Evolutionary conservation across 768 basidiomycete genomes (phyloP), one percentile per base, ranked within the genome.

Genomic region (Chiua virens): DNA sequence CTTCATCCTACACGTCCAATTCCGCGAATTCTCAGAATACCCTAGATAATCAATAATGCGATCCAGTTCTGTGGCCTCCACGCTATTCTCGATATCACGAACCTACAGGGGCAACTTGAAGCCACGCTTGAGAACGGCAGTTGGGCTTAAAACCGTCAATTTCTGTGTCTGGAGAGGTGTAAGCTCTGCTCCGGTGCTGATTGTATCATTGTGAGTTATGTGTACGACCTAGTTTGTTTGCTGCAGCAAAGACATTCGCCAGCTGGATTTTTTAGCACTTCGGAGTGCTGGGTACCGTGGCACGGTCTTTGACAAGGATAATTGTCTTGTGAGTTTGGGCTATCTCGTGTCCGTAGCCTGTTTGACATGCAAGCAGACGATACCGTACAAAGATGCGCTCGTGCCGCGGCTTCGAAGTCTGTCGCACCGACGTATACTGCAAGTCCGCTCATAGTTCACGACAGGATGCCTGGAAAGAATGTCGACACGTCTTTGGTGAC

Each of bases 231-330:
- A 43, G 11, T 43, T 27, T 42, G 48, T 53, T 62, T 21, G 52
- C 41, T 54, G 56, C 73, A 86, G 85, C 65, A 77, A 53, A 89
- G 91, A 91, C 65, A 91, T 95, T 60, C 88, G 90, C 76, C 79
- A 86, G 57, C 76, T 95, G 61, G 82, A 95, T 69, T 93, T 92
- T 75, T 58, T 59, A 9, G 83, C 83, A 32, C 74, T 98, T 35
- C 79, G 79, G 50, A 75, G 76, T 50, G 82, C 85, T 9, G 93
- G 95, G 5, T 94, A 92, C 65, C 81, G 83, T 41, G 93, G 89
- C n/a, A 89, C 87, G 4, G 83, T 99, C 2, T 88, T 98, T 58
- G 96, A 98, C 78, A 98, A 98, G 72, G 96, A 99, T 65, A 98
- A 99, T 61, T 98, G 96, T 64, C 71, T 98, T 57, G 96, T 92